A percentile compares a stretch with the other conserved stretches of the same genome.
These are phyloP conservation scores for Colletotrichum acutatum DNA, from an alignment of 2,329 filamentous ascomycete species.

Conservation along the genomic window DNA sequence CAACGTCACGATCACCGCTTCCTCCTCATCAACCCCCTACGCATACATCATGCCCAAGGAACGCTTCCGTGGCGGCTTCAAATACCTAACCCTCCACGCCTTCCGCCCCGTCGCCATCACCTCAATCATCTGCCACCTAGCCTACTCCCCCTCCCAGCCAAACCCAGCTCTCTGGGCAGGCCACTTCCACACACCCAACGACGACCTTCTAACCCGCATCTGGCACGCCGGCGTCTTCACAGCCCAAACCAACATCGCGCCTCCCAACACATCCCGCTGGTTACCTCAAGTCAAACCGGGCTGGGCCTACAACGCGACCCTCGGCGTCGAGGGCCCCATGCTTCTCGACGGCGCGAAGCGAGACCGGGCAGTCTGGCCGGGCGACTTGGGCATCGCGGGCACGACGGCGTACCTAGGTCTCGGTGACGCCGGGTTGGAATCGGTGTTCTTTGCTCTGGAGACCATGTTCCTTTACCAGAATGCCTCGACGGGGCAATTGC, in stretches of 20 bases:
- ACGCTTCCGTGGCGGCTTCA: slow-evolving; percentile 54
- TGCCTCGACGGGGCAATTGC: slow-evolving; percentile 36
- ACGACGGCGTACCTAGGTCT: slow-evolving; percentile 61
- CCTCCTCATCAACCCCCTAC: background rate
- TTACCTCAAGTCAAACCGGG: slow-evolving; percentile 53
- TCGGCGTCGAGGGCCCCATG: slow-evolving; percentile 45
- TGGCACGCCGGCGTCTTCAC: slow-evolving; percentile 57
- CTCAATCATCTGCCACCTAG: slow-evolving; percentile 42
- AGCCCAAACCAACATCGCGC: slow-evolving; percentile 44
- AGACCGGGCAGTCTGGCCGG: slow-evolving; percentile 67
- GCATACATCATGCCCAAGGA: slow-evolving; percentile 41
- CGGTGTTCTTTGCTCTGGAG: slow-evolving; percentile 58
- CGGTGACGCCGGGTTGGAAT: slow-evolving; percentile 56
- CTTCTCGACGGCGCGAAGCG: slow-evolving; percentile 65
- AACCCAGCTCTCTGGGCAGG: slow-evolving; percentile 55
- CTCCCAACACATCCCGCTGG: slow-evolving; percentile 44
- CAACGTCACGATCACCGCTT: slow-evolving; percentile 34
- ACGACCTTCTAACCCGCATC: slow-evolving; percentile 58
- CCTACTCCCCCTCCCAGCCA: slow-evolving; percentile 47
- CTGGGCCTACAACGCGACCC: slow-evolving; percentile 47
- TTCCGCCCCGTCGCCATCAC: slow-evolving; percentile 39
- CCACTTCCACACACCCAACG: slow-evolving; percentile 54
- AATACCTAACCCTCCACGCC: slow-evolving; percentile 52
- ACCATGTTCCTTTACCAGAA: slow-evolving; percentile 52
- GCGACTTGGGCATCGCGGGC: slow-evolving; percentile 66